Conservation (phyloP, 306 rosid species). For the Mimosa bimucronata region DNA sequence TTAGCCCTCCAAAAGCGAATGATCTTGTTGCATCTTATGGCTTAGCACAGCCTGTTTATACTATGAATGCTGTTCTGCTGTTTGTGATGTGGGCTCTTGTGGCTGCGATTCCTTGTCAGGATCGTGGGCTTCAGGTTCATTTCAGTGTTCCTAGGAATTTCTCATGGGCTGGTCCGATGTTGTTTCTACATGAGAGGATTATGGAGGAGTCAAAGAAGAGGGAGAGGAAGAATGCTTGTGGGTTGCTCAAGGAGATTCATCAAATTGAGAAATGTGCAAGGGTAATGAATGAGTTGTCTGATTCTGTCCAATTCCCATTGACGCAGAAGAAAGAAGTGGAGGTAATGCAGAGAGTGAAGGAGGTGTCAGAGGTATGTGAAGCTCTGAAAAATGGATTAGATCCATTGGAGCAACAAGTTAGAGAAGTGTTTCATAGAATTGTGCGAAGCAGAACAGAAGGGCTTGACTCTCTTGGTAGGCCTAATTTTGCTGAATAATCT, state of each 20-base stretch:
- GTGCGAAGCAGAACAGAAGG: constrained; percentile 82
- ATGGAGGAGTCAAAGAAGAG: constrained; percentile 78
- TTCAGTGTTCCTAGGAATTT: constrained; percentile 58
- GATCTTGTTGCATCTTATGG: constrained; percentile 67
- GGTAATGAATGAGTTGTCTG: constrained; percentile 65
- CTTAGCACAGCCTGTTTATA: constrained; percentile 61
- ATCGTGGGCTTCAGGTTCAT: constrained; percentile 78
- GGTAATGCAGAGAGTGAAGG: constrained; percentile 68
- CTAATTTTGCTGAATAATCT: constrained; percentile 36
- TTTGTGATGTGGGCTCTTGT: constrained; percentile 90
- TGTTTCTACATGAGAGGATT: constrained; percentile 68
- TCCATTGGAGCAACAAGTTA: constrained; percentile 82
- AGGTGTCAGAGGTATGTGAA: constrained; percentile 59
- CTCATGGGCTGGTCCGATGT: constrained; percentile 72
- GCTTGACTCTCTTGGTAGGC: constrained; percentile 60
- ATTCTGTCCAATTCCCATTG: constrained; percentile 75
- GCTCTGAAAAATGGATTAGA: constrained; percentile 69
- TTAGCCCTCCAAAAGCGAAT: constrained; percentile 63
- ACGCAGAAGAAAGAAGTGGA: constrained; percentile 66
- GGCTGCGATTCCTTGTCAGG: constrained; percentile 98
- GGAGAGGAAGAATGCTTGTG: constrained; percentile 75
- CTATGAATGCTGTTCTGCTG: constrained; percentile 61
- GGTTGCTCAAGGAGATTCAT: constrained; percentile 80
- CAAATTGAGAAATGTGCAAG: constrained; percentile 77
- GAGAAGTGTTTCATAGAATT: constrained; percentile 79